Evolutionary conservation across 139 green algal species (phyloP).

Genomic region (Chlamydomonas eustigma): DNA sequence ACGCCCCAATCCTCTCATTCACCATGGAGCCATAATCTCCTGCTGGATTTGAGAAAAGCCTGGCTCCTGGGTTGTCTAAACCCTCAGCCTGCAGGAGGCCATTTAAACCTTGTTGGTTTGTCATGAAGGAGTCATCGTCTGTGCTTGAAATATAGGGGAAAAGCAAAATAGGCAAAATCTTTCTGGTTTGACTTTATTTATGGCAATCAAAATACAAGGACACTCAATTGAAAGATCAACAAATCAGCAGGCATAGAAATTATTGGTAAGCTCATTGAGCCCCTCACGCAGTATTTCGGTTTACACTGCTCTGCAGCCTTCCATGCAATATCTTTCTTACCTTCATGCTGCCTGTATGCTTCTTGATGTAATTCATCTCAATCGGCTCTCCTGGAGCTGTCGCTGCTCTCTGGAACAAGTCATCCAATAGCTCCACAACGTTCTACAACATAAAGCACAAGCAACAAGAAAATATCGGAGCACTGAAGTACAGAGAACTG

Average conservation of each 20-base stretch:
- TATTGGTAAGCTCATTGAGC: too few species aligned
- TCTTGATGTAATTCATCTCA: conserved; percentile 90
- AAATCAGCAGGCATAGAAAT: too few species aligned
- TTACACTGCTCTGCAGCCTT: not conserved
- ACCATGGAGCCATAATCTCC: conserved; percentile 98
- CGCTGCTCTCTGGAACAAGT: conserved; percentile 80
- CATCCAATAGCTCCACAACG: conserved; percentile 94
- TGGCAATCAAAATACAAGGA: too few species aligned
- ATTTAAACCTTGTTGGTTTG: too few species aligned
- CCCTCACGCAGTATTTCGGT: too few species aligned
- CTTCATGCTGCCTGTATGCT: conserved; percentile 77
- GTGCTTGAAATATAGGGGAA: too few species aligned
- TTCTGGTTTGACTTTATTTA: too few species aligned
- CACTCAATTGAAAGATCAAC: too few species aligned
- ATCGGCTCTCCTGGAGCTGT: conserved; percentile 64
- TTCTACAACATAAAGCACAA: conserved; percentile 70
- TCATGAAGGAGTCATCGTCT: too few species aligned
- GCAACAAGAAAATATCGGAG: too few species aligned
- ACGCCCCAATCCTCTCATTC: conserved; percentile 91
- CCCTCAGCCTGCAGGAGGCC: conserved; percentile 53
- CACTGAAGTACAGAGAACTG: too few species aligned
- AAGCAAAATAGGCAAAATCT: too few species aligned
- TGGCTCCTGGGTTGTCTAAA: conserved; percentile 56
- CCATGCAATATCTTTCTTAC: conserved; percentile 15
- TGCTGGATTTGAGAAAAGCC: conserved; percentile 93